These are phyloP conservation scores for Trametes sp. DNA, from an alignment of 1,284 basidiomycete genomes.

Conservation along the genomic window DNA sequence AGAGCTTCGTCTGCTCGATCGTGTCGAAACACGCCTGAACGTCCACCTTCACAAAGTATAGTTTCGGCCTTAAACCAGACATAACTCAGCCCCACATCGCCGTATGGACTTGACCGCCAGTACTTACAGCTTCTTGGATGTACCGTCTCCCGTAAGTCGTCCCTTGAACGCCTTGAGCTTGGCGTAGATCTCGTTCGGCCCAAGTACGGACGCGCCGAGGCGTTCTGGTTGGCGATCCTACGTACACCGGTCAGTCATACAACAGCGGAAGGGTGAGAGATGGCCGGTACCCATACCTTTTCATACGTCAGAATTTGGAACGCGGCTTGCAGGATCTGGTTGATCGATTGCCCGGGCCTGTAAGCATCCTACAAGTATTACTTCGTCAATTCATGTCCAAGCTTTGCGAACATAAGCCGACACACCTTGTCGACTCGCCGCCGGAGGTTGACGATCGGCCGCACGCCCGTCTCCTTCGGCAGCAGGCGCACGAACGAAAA, in stretches of 20 bases:
- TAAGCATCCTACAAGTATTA: not conserved
- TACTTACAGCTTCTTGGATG: slow-evolving; percentile 58
- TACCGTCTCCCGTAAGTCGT: slow-evolving; percentile 51
- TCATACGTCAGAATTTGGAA: slow-evolving; percentile 90
- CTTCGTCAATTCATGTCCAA: not conserved
- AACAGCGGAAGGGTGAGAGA: not conserved
- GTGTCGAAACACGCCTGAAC: slow-evolving; percentile 97
- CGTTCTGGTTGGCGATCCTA: slow-evolving; percentile 71
- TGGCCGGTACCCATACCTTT: slow-evolving; percentile 57
- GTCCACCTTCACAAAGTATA: slow-evolving; percentile 97
- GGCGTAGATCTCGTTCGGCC: slow-evolving; percentile 83
- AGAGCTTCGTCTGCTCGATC: slow-evolving; percentile 88
- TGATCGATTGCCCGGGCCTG: slow-evolving; percentile 69
- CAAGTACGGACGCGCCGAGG: slow-evolving; percentile 84
- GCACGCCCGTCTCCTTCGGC: slow-evolving; percentile 94
- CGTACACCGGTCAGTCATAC: not conserved
- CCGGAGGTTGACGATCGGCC: slow-evolving; percentile 94
- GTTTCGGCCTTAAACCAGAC: slow-evolving; percentile 68
- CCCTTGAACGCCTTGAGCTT: slow-evolving; percentile 78
- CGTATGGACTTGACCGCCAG: not conserved
- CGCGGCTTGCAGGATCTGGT: slow-evolving; percentile 83
- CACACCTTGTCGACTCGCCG: slow-evolving; percentile 55
- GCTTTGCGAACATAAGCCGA: not conserved
- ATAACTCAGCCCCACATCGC: no score
- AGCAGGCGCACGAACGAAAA: slow-evolving; percentile 90